Conservation (phyloP, 73 alveolate genomes). For the Paramecium bursaria region DNA sequence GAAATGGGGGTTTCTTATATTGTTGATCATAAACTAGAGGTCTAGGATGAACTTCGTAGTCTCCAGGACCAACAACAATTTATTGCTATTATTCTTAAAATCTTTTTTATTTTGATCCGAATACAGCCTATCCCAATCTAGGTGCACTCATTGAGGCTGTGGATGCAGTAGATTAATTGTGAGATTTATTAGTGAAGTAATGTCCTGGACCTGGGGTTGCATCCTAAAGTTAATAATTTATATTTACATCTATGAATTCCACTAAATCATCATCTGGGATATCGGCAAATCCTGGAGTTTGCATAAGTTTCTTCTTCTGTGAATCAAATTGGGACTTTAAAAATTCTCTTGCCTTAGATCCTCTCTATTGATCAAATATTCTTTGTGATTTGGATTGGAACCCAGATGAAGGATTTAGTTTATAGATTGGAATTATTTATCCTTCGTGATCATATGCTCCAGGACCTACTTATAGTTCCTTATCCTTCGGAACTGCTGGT, state of each 20-base stretch:
- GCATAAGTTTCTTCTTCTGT: slow-evolving; percentile 1
- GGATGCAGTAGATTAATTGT: no score
- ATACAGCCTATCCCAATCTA: not conserved
- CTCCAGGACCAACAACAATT: slow-evolving; percentile 44
- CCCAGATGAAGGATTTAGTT: slow-evolving; percentile 58
- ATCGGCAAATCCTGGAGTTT: slow-evolving; percentile 45
- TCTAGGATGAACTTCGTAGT: slow-evolving; percentile 3
- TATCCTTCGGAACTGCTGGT: slow-evolving; percentile 6
- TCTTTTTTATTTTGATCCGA: slow-evolving; percentile 43
- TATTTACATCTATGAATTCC: slow-evolving; percentile 28
- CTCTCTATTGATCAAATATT: slow-evolving; percentile 40
- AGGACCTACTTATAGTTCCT: slow-evolving; percentile 49
- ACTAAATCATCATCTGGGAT: slow-evolving; percentile 31
- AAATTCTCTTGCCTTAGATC: not conserved
- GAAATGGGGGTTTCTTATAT: slow-evolving; percentile 8
- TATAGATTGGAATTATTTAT: slow-evolving; percentile 18
- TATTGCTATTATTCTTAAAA: slow-evolving; percentile 14
- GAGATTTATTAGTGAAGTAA: no score
- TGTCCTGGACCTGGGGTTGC: no score
- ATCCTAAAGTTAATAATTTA: no score
- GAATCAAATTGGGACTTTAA: slow-evolving; percentile 11
- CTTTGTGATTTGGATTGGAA: slow-evolving; percentile 62
- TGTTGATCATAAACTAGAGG: not conserved
- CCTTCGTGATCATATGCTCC: slow-evolving; percentile 60
- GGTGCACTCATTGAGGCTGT: no score